A percentile compares a stretch with the other conserved stretches of the same genome.
Evolutionary conservation across 129 eudicot species (phyloP).

Genomic region (Flaveria trinervia): DNA sequence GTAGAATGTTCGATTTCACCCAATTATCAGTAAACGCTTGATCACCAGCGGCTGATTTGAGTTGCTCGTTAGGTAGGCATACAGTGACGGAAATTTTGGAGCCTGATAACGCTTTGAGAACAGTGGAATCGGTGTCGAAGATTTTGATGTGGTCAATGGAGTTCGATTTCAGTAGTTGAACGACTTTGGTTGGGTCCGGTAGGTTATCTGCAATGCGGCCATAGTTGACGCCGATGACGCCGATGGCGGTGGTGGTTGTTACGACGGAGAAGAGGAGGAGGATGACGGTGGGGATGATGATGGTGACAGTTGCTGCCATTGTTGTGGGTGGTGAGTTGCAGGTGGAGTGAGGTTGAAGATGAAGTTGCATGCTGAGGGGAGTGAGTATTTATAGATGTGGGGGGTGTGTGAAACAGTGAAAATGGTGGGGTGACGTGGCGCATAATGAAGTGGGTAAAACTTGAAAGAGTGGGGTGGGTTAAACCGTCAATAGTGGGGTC

Average conservation of each 20-base stretch:
- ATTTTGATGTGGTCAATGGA: conserved; percentile 60
- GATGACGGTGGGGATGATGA: background rate
- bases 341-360: background rate
- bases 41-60: conserved; percentile 66
- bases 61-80: conserved; percentile 72
- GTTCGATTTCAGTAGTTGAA: conserved; percentile 68
- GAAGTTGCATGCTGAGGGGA: background rate
- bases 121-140: conserved; percentile 73
- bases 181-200: conserved; percentile 75
- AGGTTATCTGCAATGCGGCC: conserved; percentile 84
- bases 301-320: conserved; percentile 17
- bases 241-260: conserved; percentile 39
- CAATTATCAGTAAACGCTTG: conserved; percentile 78
- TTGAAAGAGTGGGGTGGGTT: conserved; percentile 31
- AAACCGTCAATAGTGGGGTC: conserved; percentile 25
- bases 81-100: conserved; percentile 73
- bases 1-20: conserved; percentile 60
- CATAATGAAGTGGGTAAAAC: conserved; percentile 28
- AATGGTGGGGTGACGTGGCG: conserved; percentile 20
- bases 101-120: conserved; percentile 68
- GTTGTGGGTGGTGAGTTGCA: background rate
- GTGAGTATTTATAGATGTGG: conserved; percentile 26
- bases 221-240: conserved; percentile 72
- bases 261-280: conserved; percentile 12
- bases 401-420: conserved; percentile 12